Percentiles rank a stretch among this genome's conserved stretches.
phyloP scores from a whole-genome alignment of 2,329 filamentous ascomycete genomes.

The Atkinsonella texensis region DNA sequence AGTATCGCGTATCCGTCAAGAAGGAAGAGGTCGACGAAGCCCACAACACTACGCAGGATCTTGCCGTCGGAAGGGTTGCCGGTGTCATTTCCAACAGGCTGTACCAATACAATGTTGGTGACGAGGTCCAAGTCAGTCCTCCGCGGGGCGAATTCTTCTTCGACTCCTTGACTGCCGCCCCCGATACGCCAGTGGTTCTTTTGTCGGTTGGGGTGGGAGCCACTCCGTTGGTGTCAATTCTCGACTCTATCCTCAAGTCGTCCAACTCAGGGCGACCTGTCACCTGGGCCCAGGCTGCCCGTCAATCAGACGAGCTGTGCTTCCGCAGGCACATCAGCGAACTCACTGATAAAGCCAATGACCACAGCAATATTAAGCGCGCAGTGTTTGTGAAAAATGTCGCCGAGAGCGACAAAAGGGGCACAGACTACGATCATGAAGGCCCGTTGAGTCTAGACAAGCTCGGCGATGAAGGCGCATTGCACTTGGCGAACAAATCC shows the following conservation, averaged over 20 bases:
- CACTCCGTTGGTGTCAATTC: slow-evolving; percentile 53
- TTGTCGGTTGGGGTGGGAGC: slow-evolving; percentile 58
- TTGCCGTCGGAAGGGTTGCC: slow-evolving; percentile 22
- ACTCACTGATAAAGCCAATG: slow-evolving; percentile 18
- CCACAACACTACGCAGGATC: slow-evolving; percentile 18
- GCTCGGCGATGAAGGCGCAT: slow-evolving; percentile 33
- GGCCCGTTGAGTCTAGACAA: slow-evolving; percentile 44
- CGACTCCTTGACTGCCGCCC: slow-evolving; percentile 29
- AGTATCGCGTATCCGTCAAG: slow-evolving; percentile 68
- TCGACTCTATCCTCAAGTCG: slow-evolving; percentile 38
- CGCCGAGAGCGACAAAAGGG: slow-evolving; percentile 26
- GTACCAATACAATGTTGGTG: slow-evolving; percentile 37
- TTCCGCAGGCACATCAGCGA: slow-evolving; percentile 39
- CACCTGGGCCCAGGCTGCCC: slow-evolving; percentile 51
- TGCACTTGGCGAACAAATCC: slow-evolving; percentile 38
- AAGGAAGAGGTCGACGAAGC: slow-evolving; percentile 30
- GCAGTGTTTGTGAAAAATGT: slow-evolving; percentile 42
- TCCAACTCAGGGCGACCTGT: slow-evolving; percentile 30
- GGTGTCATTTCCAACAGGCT: slow-evolving; percentile 43
- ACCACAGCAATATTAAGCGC: slow-evolving; percentile 15
- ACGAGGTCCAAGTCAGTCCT: slow-evolving; percentile 41
- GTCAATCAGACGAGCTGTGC: slow-evolving; percentile 36
- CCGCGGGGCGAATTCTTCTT: slow-evolving; percentile 52
- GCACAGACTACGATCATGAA: slow-evolving; percentile 43
- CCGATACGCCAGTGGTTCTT: slow-evolving; percentile 46